Base-by-base conservation (phyloP, 805 yeast genomes). In the Middelhovenomyces tepae region DNA sequence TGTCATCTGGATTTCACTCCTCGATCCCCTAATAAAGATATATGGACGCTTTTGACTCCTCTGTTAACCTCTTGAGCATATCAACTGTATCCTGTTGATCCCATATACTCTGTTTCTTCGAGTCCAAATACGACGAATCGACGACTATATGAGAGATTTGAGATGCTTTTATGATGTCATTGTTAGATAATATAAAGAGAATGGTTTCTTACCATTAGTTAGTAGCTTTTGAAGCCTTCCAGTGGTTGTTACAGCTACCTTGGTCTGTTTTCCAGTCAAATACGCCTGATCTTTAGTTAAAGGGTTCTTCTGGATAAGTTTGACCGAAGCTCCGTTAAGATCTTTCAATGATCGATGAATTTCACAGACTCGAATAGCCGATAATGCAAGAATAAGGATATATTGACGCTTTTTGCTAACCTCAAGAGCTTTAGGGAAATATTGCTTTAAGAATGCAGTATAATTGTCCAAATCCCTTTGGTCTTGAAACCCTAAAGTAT, bases 361-460 rank as follows among this genome's bases (percentile, higher is more conserved):
- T 47, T 87, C 95, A 48, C 95, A 89, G 2, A 85, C 91, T 44
- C 96, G 68, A 16, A 85, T 62, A 7, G 94, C 91, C 0, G 94
- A 83, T 64, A 80, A 69, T 1, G 87, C 69, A 10, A 79, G 47
- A 1, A 78, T 56, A 10, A 78, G 56, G 42, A 74, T 52, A 57
- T 68, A 60, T 34, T 69, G 67, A 18, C 69, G 55, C 20, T 58
- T 63, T 10, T 47, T 43, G 13, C 44, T 46, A 1, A 28, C 36
- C 11, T 37, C 38, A 11, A 40, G 47, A 10, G 39, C 35, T 22
- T 34, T 40, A 16, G 43, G 43, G 27, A 21, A 7, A 32, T 31
- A 20, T 10, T 14, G 23, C 11, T 3, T 60, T 20, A 84, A 57
- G 50, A 75, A 86, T 15, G 58, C 59, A 2, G 69, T 55, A 35